Evolutionary conservation across 768 basidiomycete genomes (phyloP).

Genomic region (Pleurotus djamor): DNA sequence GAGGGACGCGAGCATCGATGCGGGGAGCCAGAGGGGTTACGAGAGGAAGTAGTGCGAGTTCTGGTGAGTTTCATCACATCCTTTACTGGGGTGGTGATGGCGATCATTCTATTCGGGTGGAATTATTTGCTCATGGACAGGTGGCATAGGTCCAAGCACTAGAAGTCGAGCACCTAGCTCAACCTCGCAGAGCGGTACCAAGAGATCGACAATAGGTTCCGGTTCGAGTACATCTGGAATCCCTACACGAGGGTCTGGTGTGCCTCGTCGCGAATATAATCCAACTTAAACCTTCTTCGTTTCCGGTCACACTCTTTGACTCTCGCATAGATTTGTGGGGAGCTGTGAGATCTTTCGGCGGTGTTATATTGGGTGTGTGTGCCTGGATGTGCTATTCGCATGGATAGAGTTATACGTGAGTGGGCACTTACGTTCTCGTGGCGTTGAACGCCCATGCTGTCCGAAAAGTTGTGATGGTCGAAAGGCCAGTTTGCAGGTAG

Average conservation of each 20-base stretch:
- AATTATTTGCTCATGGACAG: background rate
- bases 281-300: background rate
- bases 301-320: background rate
- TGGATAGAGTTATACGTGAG: background rate
- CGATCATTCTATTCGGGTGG: background rate
- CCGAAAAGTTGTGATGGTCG: no score
- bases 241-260: slow-evolving; percentile 7
- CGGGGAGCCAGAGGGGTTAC: slow-evolving; percentile 39
- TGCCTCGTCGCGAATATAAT: slow-evolving; percentile 3
- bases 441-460: background rate
- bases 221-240: background rate
- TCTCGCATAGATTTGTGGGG: background rate
- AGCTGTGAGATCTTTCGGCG: background rate
- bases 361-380: background rate
- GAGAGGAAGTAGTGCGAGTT: background rate
- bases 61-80: background rate
- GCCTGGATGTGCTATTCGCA: background rate
- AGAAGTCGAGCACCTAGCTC: slow-evolving; percentile 6
- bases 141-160: background rate
- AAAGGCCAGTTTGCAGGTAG: no score
- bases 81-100: background rate
- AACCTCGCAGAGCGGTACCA: background rate
- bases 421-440: background rate
- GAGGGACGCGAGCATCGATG: slow-evolving; percentile 68
- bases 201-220: slow-evolving; percentile 3